Conservation (phyloP, 2,329 filamentous ascomycete genomes). For the Xylaria sp. region DNA sequence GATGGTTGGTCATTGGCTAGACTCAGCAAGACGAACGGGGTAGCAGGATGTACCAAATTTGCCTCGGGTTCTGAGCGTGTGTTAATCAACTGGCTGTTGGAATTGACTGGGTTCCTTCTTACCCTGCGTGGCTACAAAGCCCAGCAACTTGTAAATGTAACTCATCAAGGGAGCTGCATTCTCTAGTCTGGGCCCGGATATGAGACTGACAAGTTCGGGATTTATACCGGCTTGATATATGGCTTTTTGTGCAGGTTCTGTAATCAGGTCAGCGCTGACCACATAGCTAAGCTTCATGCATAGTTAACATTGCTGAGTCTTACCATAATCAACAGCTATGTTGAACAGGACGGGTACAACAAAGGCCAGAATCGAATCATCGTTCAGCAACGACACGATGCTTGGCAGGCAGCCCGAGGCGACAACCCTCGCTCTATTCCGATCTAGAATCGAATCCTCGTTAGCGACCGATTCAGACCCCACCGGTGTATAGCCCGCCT, state of each 20-base stretch:
- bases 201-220: slow-evolving; percentile 59
- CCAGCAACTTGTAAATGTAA: slow-evolving; percentile 68
- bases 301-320: slow-evolving; percentile 37
- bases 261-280: slow-evolving; percentile 36
- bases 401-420: slow-evolving; percentile 58
- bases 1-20: slow-evolving; percentile 57
- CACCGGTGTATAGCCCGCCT: neutral
- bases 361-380: slow-evolving; percentile 62
- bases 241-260: slow-evolving; percentile 68
- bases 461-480: slow-evolving; percentile 14
- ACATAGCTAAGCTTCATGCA: neutral
- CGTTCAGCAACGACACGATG: slow-evolving; percentile 60
- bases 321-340: slow-evolving; percentile 72
- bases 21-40: slow-evolving; percentile 61
- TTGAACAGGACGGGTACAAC: slow-evolving; percentile 71
- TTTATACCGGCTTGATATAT: slow-evolving; percentile 65
- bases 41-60: slow-evolving; percentile 56
- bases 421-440: slow-evolving; percentile 68
- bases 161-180: slow-evolving; percentile 58
- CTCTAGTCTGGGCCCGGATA: slow-evolving; percentile 58
- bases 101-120: slow-evolving; percentile 26
- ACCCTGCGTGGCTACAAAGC: slow-evolving; percentile 64
- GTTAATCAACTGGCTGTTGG: slow-evolving; percentile 36
- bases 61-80: slow-evolving; percentile 58
- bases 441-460: slow-evolving; percentile 55